phyloP scores from a whole-genome alignment of 2,329 filamentous ascomycete genomes.

The Ploettnerulaceae sp. region DNA sequence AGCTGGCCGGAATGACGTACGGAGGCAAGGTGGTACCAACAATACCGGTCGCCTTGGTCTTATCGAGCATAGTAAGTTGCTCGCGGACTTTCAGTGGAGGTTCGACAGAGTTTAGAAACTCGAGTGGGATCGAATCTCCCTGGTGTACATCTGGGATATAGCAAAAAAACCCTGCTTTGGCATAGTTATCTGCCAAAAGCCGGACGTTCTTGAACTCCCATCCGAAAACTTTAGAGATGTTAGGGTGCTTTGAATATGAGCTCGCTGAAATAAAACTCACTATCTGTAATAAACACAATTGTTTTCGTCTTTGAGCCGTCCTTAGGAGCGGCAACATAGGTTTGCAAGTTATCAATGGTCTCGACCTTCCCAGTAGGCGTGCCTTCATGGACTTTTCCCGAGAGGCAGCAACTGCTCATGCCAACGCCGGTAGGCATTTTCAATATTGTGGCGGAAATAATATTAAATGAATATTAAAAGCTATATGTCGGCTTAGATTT shows the following conservation, averaged over 20 bases:
- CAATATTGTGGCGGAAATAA: background rate
- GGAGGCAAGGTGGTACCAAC: constrained; percentile 39
- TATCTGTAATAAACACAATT: constrained; percentile 43
- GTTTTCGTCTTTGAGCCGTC: constrained; percentile 39
- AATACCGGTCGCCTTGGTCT: constrained; percentile 38
- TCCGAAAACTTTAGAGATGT: constrained; percentile 40
- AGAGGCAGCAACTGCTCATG: constrained; percentile 40
- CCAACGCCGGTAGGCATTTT: constrained; percentile 38
- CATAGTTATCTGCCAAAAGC: constrained; percentile 44
- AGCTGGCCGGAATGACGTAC: too few species aligned
- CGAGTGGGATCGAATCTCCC: constrained; percentile 38
- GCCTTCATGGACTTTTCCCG: constrained; percentile 37
- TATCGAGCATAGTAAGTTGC: constrained; percentile 35
- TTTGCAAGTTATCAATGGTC: constrained; percentile 37
- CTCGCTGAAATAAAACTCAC: constrained; percentile 22
- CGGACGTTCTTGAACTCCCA: constrained; percentile 44
- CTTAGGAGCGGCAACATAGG: constrained; percentile 42
- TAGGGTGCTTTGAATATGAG: background rate
- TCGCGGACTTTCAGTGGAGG: constrained; percentile 39
- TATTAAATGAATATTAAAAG: background rate
- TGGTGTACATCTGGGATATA: constrained; percentile 44
- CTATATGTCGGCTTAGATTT: too few species aligned
- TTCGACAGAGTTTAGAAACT: constrained; percentile 40
- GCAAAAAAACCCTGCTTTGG: constrained; percentile 40
- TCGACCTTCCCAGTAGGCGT: constrained; percentile 34